Evolutionary conservation across 2,329 filamentous ascomycete genomes (phyloP).

Genomic region (Scortechinia acanthostroma): DNA sequence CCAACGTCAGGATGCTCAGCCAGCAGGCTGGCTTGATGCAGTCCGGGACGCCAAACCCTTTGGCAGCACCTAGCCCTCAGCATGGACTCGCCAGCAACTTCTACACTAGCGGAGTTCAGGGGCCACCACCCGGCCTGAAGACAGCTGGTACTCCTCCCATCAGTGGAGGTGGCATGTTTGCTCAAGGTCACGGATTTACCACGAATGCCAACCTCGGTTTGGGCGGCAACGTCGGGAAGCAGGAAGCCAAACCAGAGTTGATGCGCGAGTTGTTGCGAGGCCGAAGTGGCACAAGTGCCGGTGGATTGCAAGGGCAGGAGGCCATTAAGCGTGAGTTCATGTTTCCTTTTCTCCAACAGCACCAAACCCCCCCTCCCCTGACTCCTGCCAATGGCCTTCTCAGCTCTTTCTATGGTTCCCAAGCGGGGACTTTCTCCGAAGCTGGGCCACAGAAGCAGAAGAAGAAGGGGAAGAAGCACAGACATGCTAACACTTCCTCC

Average conservation of each 20-base stretch:
- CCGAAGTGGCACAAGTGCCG: conserved; percentile 63
- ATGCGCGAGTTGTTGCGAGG: conserved; percentile 76
- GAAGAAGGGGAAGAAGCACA: conserved; percentile 99
- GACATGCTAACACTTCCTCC: conserved; percentile 99
- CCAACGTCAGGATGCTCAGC: conserved; percentile 18
- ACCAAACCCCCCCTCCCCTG: conserved; percentile 67
- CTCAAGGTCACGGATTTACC: conserved; percentile 45
- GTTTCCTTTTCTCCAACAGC: conserved; percentile 85
- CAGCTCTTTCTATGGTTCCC: conserved; percentile 2
- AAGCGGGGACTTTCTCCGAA: neutral
- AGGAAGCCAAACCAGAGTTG: conserved; percentile 61
- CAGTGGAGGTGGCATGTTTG: conserved; percentile 20
- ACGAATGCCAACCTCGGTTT: conserved; percentile 82
- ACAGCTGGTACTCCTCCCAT: conserved; percentile 89
- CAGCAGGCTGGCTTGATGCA: conserved; percentile 75
- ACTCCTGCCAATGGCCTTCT: conserved; percentile 2
- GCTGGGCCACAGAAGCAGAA: conserved; percentile 81
- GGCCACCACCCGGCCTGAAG: conserved; percentile 89
- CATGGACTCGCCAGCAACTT: conserved; percentile 63
- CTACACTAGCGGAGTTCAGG: conserved; percentile 79
- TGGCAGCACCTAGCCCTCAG: conserved; percentile 72
- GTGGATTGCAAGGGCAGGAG: conserved; percentile 70
- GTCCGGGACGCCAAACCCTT: conserved; percentile 75
- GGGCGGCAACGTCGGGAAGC: conserved; percentile 60
- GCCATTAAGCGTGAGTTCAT: conserved; percentile 97